Conservation (phyloP, 805 yeast species). For the Candida krabiensis region DNA sequence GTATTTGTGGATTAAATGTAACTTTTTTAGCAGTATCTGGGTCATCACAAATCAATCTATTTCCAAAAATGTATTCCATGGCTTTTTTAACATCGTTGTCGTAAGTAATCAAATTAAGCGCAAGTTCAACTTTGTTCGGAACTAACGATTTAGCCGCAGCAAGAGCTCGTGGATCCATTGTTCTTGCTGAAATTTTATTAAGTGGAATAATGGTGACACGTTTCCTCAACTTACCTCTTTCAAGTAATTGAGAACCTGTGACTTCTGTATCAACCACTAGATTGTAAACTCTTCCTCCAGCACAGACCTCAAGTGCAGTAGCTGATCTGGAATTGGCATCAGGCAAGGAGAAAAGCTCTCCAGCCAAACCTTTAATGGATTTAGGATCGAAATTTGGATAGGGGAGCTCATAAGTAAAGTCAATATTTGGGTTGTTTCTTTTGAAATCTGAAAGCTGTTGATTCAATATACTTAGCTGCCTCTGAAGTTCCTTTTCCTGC, state of each 20-base stretch:
- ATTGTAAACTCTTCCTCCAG: constrained; percentile 87
- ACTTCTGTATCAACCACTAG: constrained; percentile 87
- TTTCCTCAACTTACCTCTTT: constrained; percentile 71
- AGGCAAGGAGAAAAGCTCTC: constrained; percentile 70
- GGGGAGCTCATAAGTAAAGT: constrained; percentile 72
- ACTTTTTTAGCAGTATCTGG: constrained; percentile 85
- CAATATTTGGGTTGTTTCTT: constrained; percentile 69
- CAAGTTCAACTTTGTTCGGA: constrained; percentile 87
- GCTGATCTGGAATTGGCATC: constrained; percentile 60
- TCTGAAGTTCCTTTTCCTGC: constrained; percentile 44
- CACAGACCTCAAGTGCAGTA: constrained; percentile 87
- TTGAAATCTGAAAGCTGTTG: constrained; percentile 54
- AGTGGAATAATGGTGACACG: constrained; percentile 91
- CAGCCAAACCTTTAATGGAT: constrained; percentile 85
- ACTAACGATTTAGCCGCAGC: constrained; percentile 71
- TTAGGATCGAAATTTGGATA: constrained; percentile 54
- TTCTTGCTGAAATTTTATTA: constrained; percentile 72
- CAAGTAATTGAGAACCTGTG: constrained; percentile 80
- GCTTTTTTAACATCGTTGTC: constrained; percentile 72
- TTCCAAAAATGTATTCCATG: constrained; percentile 89
- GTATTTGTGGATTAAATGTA: constrained; percentile 81
- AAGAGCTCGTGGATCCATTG: constrained; percentile 51
- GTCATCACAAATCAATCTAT: constrained; percentile 83
- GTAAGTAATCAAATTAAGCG: constrained; percentile 75
- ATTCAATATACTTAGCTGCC: constrained; percentile 43